Conservation (phyloP, 768 basidiomycete genomes). For the Xanthoconium stramineum region DNA sequence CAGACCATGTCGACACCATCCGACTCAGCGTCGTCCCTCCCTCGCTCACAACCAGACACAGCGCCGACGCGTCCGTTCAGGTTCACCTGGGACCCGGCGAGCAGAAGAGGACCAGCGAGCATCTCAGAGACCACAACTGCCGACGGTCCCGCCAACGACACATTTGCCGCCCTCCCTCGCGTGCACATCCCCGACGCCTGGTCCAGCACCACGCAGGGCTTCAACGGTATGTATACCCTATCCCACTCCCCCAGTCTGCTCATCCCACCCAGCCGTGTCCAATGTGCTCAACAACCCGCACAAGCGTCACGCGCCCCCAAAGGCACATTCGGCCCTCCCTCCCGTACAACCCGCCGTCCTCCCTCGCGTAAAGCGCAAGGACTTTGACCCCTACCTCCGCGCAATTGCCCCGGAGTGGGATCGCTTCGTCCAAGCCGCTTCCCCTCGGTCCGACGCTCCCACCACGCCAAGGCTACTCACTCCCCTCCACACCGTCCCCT, state of each 20-base stretch:
- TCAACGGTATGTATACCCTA: conserved; percentile 63
- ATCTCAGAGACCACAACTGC: conserved; percentile 74
- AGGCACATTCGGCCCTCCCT: conserved; percentile 79
- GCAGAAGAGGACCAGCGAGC: conserved; percentile 64
- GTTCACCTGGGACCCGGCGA: conserved; percentile 71
- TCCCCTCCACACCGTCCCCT: conserved; percentile 70
- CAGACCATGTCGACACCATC: conserved; percentile 48
- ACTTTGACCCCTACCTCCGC: conserved; percentile 80
- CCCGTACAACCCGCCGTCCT: conserved; percentile 69
- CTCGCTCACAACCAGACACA: conserved; percentile 38
- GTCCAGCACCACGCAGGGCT: conserved; percentile 82
- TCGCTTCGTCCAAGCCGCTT: conserved; percentile 51
- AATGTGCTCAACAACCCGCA: conserved; percentile 91
- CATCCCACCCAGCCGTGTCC: conserved; percentile 70
- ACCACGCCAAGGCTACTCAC: conserved; percentile 47
- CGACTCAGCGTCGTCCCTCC: conserved; percentile 55
- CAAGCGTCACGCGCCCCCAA: conserved; percentile 79
- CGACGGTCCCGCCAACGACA: conserved; percentile 57
- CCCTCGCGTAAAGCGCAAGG: conserved; percentile 75
- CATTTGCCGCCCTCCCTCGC: conserved; percentile 43
- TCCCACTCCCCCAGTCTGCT: background rate
- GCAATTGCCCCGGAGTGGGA: conserved; percentile 77
- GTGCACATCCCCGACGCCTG: conserved; percentile 52
- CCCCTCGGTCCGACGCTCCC: conserved; percentile 28
- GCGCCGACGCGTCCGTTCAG: conserved; percentile 57